Evolutionary conservation across 768 basidiomycete genomes (phyloP).

Genomic region (Trichaptum fuscoviolaceum): DNA sequence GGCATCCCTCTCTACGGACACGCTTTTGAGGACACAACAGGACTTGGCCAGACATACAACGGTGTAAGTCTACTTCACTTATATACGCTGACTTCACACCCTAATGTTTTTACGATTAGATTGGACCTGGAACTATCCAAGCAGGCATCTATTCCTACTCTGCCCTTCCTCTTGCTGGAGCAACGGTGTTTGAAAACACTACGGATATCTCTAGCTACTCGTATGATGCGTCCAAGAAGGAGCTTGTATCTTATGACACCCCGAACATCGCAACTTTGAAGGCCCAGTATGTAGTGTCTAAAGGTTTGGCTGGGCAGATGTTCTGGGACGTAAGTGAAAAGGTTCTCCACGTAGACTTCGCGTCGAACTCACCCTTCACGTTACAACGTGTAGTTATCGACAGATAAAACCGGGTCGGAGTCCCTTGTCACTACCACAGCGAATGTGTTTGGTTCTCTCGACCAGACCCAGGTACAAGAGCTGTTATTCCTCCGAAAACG

Average conservation of each 20-base stretch:
- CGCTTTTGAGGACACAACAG: conserved; percentile 65
- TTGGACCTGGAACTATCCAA: conserved; percentile 67
- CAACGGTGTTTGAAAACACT: conserved; percentile 59
- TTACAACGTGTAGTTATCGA: conserved; percentile 37
- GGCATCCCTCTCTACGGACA: conserved; percentile 81
- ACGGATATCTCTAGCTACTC: conserved; percentile 73
- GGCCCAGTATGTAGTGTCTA: conserved; percentile 56
- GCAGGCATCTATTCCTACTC: conserved; percentile 78
- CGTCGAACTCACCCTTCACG: background rate
- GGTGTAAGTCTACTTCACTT: conserved; percentile 39
- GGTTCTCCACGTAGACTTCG: background rate
- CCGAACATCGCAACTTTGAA: conserved; percentile 63
- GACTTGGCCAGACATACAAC: conserved; percentile 61
- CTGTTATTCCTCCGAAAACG: conserved; percentile 1
- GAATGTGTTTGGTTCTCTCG: conserved; percentile 44
- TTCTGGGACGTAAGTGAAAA: conserved; percentile 52
- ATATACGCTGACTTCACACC: background rate
- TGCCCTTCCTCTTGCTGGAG: conserved; percentile 51
- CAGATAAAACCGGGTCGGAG: conserved; percentile 51
- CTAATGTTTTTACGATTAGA: conserved; percentile 27
- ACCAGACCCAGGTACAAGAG: conserved; percentile 41
- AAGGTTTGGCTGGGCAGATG: conserved; percentile 65
- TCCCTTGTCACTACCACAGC: conserved; percentile 53
- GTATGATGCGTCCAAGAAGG: conserved; percentile 59
- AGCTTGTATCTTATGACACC: conserved; percentile 74